Conservation (phyloP, 257 asterid species). For the Thymus quinquecostatus region DNA sequence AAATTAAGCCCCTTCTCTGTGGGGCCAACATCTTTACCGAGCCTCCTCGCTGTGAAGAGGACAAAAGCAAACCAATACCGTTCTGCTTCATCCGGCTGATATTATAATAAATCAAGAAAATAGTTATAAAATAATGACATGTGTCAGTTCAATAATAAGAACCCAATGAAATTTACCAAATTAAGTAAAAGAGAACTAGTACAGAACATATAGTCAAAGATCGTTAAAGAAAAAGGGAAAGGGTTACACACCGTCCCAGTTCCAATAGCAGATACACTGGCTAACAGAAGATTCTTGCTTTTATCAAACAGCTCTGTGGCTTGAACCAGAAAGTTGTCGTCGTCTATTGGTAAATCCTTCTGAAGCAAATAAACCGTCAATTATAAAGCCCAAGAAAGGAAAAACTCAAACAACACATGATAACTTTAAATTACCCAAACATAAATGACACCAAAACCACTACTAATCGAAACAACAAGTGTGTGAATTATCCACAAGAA, state of each 20-base stretch:
- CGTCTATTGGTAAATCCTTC: conserved; percentile 62
- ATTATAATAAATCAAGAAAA: conserved; percentile 25
- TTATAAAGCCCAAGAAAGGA: conserved; percentile 22
- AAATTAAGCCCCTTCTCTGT: conserved; percentile 56
- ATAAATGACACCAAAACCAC: conserved; percentile 15
- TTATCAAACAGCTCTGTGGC: conserved; percentile 67
- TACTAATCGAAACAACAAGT: not conserved
- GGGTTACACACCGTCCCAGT: conserved; percentile 58
- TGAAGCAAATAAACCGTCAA: conserved; percentile 34
- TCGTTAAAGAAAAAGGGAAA: conserved; percentile 7
- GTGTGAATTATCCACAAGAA: not conserved
- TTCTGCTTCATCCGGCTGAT: conserved; percentile 85
- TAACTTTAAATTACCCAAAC: not conserved
- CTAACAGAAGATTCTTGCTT: conserved; percentile 60
- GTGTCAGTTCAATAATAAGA: conserved; percentile 19
- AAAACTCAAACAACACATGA: not conserved
- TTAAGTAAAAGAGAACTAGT: conserved; percentile 8
- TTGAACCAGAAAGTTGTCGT: conserved; percentile 46
- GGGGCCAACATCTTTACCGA: conserved; percentile 48
- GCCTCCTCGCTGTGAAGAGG: conserved; percentile 68
- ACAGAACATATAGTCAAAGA: not conserved
- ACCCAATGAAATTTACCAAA: conserved; percentile 4
- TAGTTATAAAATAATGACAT: conserved; percentile 26
- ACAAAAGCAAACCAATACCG: conserved; percentile 86
- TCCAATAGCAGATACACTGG: conserved; percentile 66